phyloP scores from a whole-genome alignment of 2,329 filamentous ascomycete species.

The Diaporthe citrichinensis region DNA sequence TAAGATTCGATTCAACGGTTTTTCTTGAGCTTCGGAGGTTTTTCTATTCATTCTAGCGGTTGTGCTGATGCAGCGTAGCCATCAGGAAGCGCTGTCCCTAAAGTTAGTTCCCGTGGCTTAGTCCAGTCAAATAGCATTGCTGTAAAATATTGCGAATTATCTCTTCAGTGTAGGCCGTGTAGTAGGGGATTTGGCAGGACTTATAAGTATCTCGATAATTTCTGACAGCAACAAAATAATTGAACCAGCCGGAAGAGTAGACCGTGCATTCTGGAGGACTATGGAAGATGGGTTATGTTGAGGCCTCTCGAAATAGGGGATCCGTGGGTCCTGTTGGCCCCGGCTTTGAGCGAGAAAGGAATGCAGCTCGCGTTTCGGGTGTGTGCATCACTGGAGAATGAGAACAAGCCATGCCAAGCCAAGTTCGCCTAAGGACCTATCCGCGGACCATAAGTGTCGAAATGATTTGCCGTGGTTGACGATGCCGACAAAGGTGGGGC shows the following conservation, averaged over 20 bases:
- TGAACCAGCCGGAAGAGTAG: neutral
- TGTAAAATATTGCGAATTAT: neutral
- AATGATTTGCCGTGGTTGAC: neutral
- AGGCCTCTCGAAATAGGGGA: slow-evolving; percentile 7
- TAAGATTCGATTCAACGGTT: neutral
- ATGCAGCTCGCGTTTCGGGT: neutral
- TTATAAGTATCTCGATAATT: neutral
- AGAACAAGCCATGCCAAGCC: neutral
- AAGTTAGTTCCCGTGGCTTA: neutral
- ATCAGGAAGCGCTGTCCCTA: neutral
- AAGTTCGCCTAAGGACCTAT: neutral
- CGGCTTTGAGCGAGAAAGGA: neutral
- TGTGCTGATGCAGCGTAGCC: neutral
- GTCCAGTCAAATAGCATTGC: neutral
- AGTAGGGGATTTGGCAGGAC: neutral
- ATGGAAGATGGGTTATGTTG: neutral
- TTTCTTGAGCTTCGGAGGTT: neutral
- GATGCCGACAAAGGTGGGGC: neutral
- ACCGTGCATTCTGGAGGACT: neutral
- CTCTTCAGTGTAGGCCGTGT: neutral
- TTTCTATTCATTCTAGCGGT: neutral
- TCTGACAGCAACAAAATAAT: neutral
- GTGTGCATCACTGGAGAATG: slow-evolving; percentile 18
- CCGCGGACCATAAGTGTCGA: neutral
- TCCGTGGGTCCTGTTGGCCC: neutral